phyloP scores from a whole-genome alignment of 2,329 filamentous ascomycete genomes.

The Cercospora zeina region DNA sequence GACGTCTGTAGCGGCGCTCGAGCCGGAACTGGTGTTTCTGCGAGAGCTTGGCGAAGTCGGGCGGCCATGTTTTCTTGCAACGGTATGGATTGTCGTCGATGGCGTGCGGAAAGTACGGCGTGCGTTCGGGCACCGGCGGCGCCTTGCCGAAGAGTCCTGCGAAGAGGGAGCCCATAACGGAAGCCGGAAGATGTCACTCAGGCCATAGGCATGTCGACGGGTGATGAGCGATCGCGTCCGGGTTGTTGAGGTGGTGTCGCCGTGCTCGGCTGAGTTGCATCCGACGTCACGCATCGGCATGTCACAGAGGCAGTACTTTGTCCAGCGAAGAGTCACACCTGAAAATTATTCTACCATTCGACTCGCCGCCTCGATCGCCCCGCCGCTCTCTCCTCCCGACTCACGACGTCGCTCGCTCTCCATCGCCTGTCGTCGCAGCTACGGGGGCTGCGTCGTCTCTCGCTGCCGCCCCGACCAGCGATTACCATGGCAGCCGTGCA shows the following conservation, averaged over 20 bases:
- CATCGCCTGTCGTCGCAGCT: constrained; percentile 34
- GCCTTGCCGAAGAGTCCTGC: constrained; percentile 33
- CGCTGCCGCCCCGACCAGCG: constrained; percentile 18
- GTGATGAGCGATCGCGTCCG: neutral
- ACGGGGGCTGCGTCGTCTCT: constrained; percentile 38
- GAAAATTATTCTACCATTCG: neutral
- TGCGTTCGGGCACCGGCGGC: constrained; percentile 25
- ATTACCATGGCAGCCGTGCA: constrained; percentile 51
- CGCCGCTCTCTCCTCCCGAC: constrained; percentile 18
- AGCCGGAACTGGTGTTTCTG: constrained; percentile 73
- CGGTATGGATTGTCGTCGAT: constrained; percentile 60
- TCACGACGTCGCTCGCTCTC: constrained; percentile 36
- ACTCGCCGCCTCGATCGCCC: constrained; percentile 8
- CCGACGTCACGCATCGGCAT: neutral
- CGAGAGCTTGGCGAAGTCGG: constrained; percentile 69
- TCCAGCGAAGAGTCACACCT: neutral
- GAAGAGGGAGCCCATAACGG: constrained; percentile 31
- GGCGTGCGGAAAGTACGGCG: constrained; percentile 35
- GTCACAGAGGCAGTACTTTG: too few relatives aligned
- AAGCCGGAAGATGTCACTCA: neutral
- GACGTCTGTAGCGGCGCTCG: constrained; percentile 75
- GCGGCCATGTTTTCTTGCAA: constrained; percentile 74
- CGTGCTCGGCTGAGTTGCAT: constrained; percentile 2
- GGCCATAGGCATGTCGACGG: neutral
- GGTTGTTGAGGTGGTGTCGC: neutral